A percentile compares a stretch with the other conserved stretches of the same genome.
phyloP scores from a whole-genome alignment of 2,329 filamentous ascomycete species.

The Chalaropsis ovoidea region DNA sequence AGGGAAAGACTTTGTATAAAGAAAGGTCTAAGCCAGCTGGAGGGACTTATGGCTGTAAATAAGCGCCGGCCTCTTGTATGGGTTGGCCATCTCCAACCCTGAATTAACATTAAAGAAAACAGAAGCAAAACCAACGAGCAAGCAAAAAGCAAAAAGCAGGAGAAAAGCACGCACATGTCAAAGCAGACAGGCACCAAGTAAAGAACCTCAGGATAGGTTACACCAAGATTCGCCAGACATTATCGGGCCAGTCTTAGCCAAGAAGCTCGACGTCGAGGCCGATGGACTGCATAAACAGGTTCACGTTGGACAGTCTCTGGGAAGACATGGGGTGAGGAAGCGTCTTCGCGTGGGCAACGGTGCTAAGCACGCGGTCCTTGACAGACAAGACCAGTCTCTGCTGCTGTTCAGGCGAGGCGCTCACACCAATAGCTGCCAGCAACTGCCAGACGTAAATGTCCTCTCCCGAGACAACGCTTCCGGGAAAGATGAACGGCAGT shows the following conservation, averaged over 20 bases:
- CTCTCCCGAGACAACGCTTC: conserved; percentile 77
- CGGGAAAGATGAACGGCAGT: conserved; percentile 78
- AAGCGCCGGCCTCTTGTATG: conserved; percentile 20
- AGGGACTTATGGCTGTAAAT: conserved; percentile 25
- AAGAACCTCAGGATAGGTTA: not conserved
- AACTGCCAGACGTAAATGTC: conserved; percentile 99
- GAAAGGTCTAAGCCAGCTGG: conserved; percentile 20
- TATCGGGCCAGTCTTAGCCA: conserved; percentile 20
- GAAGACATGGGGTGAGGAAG: conserved; percentile 77
- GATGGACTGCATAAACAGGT: conserved; percentile 96
- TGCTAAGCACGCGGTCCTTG: conserved; percentile 96
- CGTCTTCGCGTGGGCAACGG: conserved; percentile 78
- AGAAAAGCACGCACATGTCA: not conserved
- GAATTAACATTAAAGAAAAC: conserved; percentile 4
- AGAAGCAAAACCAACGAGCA: conserved; percentile 4
- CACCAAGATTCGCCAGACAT: conserved; percentile 2
- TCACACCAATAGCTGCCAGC: conserved; percentile 86
- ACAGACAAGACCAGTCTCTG: conserved; percentile 88
- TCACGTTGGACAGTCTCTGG: conserved; percentile 80
- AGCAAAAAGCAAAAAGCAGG: conserved; percentile 18
- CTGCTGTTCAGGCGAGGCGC: conserved; percentile 87
- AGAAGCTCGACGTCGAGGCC: conserved; percentile 86
- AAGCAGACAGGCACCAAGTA: not conserved
- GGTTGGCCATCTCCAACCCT: not conserved
- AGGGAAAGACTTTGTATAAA: conserved; percentile 23